Base-by-base conservation (phyloP, 2,329 filamentous ascomycete species). In the Alternaria angustiovoidea region DNA sequence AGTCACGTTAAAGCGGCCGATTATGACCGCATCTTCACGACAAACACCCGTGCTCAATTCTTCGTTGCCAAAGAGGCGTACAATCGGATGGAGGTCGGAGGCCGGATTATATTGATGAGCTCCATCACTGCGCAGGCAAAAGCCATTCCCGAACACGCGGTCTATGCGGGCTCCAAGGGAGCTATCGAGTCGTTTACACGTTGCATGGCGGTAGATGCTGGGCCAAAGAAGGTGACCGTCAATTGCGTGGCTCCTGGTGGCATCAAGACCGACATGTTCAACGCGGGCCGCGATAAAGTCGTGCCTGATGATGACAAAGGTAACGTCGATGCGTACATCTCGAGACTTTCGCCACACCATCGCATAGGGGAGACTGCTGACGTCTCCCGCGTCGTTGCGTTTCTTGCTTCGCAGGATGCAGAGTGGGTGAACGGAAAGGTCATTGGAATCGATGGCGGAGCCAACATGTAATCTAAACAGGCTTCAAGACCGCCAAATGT, bases 231-330 rank as follows among this genome's bases (percentile, higher is more conserved):
- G 57, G 88, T 91, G 73, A 91, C 89, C 0, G 88, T 89, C 78
- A 91, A 91, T 71, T 88, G 87, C 65, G 87, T 91, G 57, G 89
- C 89, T 3, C 89, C 89, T 2, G 89, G 89, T 59, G 88, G 88
- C 47, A 87, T 90, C 80, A 89, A 90, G 83, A 88, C 84, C 49
- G 90, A 92, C 76, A 92, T 92, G 90, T 91, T 89, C 80, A 82
- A 88, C 63, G 84, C 86, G 76, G 89, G 89, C 76, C 83, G 86
- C 26, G 76, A 78, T 68, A 75, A 77, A 60, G 80, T 82, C 67
- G 81, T 82, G 46, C 81, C 81, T 6, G 78, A 79, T 42, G 81
- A 75, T 11, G 30, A 51, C 7, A 42, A 59, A 12, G 57, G 54
- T 14, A 51, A 53, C 5, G 43, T 53, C 8, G 52, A 63, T 16